Evolutionary conservation across 768 basidiomycete species (phyloP).

Genomic region (Boletus rubroflammeus): DNA sequence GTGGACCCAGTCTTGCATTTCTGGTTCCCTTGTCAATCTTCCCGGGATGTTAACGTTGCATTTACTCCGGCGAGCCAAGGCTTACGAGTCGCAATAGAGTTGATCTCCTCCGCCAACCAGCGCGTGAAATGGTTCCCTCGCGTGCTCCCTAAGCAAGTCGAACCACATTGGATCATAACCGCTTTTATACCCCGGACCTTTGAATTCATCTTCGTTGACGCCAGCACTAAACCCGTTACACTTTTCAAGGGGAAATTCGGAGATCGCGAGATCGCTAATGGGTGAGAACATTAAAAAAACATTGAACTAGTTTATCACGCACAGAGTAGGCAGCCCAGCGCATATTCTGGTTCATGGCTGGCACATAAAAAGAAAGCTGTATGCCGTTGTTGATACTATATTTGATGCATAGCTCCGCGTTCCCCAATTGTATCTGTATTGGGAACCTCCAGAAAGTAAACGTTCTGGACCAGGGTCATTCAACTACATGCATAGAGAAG

Average conservation of each 20-base stretch:
- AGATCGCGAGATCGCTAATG: not conserved
- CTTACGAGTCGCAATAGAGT: conserved; percentile 79
- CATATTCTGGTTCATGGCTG: conserved; percentile 78
- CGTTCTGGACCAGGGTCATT: conserved; percentile 44
- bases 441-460: conserved; percentile 95
- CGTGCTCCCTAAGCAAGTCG: conserved; percentile 84
- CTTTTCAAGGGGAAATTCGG: conserved; percentile 34
- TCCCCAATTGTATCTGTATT: conserved; percentile 72
- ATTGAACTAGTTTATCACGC: conserved; percentile 22
- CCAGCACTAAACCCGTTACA: conserved; percentile 90
- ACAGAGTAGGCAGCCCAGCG: conserved; percentile 89
- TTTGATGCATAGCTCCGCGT: conserved; percentile 67
- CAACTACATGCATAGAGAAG: not conserved
- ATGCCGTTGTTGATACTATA: conserved; percentile 85
- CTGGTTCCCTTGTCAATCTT: conserved; percentile 82
- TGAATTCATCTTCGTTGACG: conserved; percentile 84
- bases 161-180: conserved; percentile 93
- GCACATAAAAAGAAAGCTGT: conserved; percentile 77
- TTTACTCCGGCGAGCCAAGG: not conserved
- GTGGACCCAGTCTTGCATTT: conserved; percentile 82
- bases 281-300: not conserved
- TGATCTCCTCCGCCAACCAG: conserved; percentile 94
- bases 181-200: conserved; percentile 70
- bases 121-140: conserved; percentile 78
- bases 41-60: not conserved